These are phyloP conservation scores for Solanum chiquidenum DNA, from an alignment of 257 asterid genomes.

Conservation along the genomic window DNA sequence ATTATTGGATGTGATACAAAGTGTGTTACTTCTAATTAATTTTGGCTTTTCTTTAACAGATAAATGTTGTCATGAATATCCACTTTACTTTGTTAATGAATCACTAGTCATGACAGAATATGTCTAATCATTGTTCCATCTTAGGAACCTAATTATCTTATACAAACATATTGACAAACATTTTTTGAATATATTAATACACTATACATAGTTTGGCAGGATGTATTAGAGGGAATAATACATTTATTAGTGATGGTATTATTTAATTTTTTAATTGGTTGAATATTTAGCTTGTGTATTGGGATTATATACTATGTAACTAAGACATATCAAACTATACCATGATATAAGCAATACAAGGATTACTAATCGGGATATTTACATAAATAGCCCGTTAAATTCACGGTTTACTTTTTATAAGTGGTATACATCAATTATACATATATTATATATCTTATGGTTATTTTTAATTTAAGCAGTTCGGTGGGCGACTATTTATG, in stretches of 20 bases:
- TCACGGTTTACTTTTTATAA: not conserved
- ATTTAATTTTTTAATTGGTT: not conserved
- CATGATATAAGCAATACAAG: not conserved
- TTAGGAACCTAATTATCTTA: not conserved
- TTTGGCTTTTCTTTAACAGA: not conserved
- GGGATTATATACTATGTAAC: not conserved
- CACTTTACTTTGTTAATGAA: not conserved
- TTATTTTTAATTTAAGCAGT: not conserved
- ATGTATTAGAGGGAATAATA: not conserved
- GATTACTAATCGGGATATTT: not conserved
- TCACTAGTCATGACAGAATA: not conserved
- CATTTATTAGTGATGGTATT: not conserved
- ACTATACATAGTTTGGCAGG: not conserved
- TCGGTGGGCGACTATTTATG: not conserved
- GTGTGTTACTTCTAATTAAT: not conserved
- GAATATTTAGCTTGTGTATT: not conserved
- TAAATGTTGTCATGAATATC: not conserved
- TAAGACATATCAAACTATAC: not conserved
- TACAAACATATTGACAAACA: not conserved
- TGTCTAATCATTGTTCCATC: not conserved
- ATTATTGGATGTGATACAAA: not conserved
- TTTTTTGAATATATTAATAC: not conserved
- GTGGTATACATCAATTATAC: not conserved
- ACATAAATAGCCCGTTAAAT: not conserved
- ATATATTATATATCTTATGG: not conserved